Percentiles rank a stretch among this genome's conserved stretches.
Evolutionary conservation across 2,329 filamentous ascomycete species (phyloP).

Genomic region (Pseudocercospora pini-densiflorae): DNA sequence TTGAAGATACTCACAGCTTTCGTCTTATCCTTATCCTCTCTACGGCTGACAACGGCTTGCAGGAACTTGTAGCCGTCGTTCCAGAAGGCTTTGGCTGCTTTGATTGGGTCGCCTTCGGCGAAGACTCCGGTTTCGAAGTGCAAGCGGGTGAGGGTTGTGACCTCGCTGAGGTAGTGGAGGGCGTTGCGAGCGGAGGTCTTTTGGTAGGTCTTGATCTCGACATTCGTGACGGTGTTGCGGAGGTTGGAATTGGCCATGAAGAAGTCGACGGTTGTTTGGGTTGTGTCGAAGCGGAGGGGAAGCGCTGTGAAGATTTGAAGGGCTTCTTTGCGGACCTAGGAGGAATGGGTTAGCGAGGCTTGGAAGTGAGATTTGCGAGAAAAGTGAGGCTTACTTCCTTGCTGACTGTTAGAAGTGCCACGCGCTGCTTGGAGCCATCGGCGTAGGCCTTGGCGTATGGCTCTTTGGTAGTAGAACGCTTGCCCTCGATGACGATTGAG

Average conservation of each 20-base stretch:
- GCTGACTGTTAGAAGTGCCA: conserved; percentile 39
- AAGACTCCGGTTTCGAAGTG: conserved; percentile 37
- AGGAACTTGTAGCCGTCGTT: conserved; percentile 41
- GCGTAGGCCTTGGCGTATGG: conserved; percentile 38
- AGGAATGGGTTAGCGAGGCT: not conserved
- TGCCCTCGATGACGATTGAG: conserved; percentile 38
- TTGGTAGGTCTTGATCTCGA: conserved; percentile 39
- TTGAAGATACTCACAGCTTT: conserved; percentile 34
- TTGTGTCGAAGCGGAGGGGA: conserved; percentile 40
- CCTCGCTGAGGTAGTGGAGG: conserved; percentile 40
- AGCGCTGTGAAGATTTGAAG: conserved; percentile 38
- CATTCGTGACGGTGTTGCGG: conserved; percentile 29
- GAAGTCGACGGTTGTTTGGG: conserved; percentile 39
- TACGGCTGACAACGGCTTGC: conserved; percentile 22
- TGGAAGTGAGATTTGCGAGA: not conserved
- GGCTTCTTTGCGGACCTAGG: conserved; percentile 37
- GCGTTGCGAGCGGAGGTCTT: conserved; percentile 38
- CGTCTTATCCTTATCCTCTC: conserved; percentile 13
- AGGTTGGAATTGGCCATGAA: conserved; percentile 32
- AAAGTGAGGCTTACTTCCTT: conserved; percentile 34
- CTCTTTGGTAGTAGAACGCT: conserved; percentile 34
- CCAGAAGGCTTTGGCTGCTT: conserved; percentile 42
- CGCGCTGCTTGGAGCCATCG: conserved; percentile 38
- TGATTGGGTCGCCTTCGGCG: conserved; percentile 36
- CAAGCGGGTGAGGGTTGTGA: conserved; percentile 35